Base-by-base conservation (phyloP, 2,329 filamentous ascomycete species). In the Macroventuria anomochaeta region DNA sequence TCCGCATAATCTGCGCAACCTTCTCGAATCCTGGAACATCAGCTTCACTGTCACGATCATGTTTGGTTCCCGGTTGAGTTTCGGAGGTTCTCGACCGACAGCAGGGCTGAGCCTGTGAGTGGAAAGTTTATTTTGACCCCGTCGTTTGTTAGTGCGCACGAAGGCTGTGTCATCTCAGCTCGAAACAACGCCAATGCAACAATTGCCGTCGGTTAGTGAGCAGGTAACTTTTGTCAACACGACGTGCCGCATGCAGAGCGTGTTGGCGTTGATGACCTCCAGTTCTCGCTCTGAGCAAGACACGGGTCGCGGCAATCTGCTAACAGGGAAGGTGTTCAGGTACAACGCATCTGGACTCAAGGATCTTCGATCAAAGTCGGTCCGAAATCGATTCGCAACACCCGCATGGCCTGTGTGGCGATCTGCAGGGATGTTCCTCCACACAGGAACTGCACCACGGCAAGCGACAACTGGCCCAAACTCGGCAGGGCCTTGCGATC, bases 101-200 rank as follows among this genome's bases (percentile, higher is more conserved):
- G 33, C 47, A 49, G 40, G 52, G 47, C 36, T 39, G 32, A 33
- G 42, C 44, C 40, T 58, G 47, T 29, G 15, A 31, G 42, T 29
- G 38, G 18, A 49, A 50, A 55, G 33, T 49, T 40, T 55, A 55
- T 55, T 40, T 53, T 7, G 13, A 55, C 43, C 5, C 48, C 53
- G 46, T 39, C 17, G 26, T n/a, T 37, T 29, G 25, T 28, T 58
- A 51, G 55, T 46, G 46, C 36, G 28, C 41, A 36, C 34, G 15
- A 36, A 36, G 23, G 29, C 28, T 34, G 41, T 48, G 38, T 44
- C 44, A 29, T 48, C 26, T 43, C 44, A 44, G 51, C 44, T 44
- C 44, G 44, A 54, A 44, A 53, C 43, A 8, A 34, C 51, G 7
- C 15, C 28, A 25, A 46, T 6, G 13, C 25, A 48, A 31, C 13